These are phyloP conservation scores for Fusarium transvaalense DNA, from an alignment of 2,329 filamentous ascomycete species.

Conservation along the genomic window DNA sequence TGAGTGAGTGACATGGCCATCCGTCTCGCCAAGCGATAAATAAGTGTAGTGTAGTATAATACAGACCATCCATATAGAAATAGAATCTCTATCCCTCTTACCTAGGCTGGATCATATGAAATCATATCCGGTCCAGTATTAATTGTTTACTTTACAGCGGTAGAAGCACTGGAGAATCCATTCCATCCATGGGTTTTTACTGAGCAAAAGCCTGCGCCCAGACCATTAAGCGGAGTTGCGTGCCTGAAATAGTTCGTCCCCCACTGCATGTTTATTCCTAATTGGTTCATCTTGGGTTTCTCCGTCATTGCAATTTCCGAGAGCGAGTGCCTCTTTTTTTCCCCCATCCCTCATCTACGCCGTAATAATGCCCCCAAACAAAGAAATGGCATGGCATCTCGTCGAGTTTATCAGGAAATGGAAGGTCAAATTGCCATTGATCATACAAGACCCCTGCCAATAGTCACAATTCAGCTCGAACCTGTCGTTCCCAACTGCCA, in stretches of 20 bases:
- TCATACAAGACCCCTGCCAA: slow-evolving; percentile 19
- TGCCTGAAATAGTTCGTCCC: slow-evolving; percentile 31
- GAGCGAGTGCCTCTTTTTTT: slow-evolving; percentile 7
- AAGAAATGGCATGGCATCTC: background rate
- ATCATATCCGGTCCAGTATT: background rate
- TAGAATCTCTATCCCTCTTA: slow-evolving; percentile 1
- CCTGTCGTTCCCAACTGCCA: background rate
- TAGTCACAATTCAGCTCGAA: slow-evolving; percentile 3
- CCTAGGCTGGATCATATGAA: background rate
- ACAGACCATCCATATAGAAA: background rate
- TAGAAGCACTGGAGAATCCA: background rate
- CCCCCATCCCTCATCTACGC: background rate
- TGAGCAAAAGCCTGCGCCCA: background rate
- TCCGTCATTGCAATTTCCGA: slow-evolving; percentile 46
- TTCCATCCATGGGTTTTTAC: background rate
- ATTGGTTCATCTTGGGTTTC: slow-evolving; percentile 34
- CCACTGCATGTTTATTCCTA: background rate
- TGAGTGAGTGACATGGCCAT: too few species aligned
- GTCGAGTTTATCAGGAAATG: slow-evolving; percentile 24
- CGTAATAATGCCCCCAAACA: slow-evolving; percentile 3
- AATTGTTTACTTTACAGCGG: slow-evolving; percentile 1
- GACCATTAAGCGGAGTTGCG: slow-evolving; percentile 30
- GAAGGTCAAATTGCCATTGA: slow-evolving; percentile 17
- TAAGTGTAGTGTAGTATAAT: background rate
- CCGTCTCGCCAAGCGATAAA: background rate